Conservation (phyloP, 305 asterid genomes). For the Galium porrigens region DNA sequence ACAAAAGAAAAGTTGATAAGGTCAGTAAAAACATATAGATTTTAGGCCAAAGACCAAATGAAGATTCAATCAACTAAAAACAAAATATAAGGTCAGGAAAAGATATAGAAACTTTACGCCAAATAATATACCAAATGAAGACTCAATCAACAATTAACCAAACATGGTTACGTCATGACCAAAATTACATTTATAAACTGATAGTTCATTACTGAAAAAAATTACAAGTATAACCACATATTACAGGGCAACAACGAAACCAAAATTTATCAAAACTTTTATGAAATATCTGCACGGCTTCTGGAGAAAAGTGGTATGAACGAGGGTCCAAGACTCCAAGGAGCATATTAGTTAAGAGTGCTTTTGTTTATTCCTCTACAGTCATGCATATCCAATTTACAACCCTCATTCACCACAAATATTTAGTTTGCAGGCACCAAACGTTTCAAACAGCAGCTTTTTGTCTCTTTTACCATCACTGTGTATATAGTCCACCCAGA, state of each 20-base stretch:
- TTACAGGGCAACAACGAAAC: no score
- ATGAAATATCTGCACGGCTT: background rate
- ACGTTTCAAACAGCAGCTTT: background rate
- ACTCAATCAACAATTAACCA: no score
- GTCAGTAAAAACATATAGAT: background rate
- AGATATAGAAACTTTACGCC: background rate
- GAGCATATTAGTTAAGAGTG: background rate
- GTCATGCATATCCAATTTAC: background rate
- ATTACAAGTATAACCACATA: no score
- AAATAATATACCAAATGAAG: background rate
- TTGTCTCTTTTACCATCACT: background rate
- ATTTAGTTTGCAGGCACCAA: background rate
- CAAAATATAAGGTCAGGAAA: background rate
- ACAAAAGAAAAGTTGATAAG: conserved; percentile 1
- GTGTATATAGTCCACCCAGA: background rate
- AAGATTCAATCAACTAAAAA: no score
- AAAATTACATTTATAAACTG: background rate
- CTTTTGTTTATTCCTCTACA: background rate
- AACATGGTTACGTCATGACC: background rate
- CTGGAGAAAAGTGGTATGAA: background rate
- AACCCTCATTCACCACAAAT: background rate
- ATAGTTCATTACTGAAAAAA: background rate
- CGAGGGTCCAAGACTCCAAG: background rate
- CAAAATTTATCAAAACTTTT: background rate
- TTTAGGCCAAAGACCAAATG: background rate